phyloP scores from a whole-genome alignment of 371 early-diverging fungal species.

The Funneliformis caledonium region DNA sequence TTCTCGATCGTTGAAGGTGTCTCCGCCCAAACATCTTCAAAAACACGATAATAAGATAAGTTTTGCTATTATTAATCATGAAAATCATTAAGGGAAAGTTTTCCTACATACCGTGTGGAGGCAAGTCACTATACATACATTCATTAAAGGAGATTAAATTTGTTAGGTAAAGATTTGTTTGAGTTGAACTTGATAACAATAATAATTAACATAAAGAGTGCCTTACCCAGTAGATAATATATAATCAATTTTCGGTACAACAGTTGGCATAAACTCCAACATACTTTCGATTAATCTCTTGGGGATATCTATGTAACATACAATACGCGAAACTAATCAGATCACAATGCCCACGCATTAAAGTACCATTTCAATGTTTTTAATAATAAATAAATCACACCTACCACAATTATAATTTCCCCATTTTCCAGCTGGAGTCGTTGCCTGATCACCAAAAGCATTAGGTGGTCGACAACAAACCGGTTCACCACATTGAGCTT shows the following conservation, averaged over 20 bases:
- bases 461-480: constrained; percentile 42
- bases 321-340: background rate
- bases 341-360: background rate
- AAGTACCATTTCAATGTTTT: background rate
- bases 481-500: constrained; percentile 43
- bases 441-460: constrained; percentile 24
- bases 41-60: background rate
- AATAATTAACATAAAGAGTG: background rate
- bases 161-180: background rate
- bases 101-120: constrained; percentile 35
- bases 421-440: constrained; percentile 40
- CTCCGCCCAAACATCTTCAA: constrained; percentile 38
- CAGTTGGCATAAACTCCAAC: constrained; percentile 24
- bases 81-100: too few species aligned
- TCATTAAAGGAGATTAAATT: background rate
- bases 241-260: constrained; percentile 24
- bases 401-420: constrained; percentile 43
- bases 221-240: constrained; percentile 13
- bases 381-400: background rate
- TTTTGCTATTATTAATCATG: background rate
- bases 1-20: constrained; percentile 26
- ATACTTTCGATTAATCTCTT: constrained; percentile 28
- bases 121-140: background rate
- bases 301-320: background rate
- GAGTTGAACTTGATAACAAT: background rate